These are phyloP conservation scores for Gremmenia infestans DNA, from an alignment of 2,329 filamentous ascomycete genomes.

Conservation along the genomic window DNA sequence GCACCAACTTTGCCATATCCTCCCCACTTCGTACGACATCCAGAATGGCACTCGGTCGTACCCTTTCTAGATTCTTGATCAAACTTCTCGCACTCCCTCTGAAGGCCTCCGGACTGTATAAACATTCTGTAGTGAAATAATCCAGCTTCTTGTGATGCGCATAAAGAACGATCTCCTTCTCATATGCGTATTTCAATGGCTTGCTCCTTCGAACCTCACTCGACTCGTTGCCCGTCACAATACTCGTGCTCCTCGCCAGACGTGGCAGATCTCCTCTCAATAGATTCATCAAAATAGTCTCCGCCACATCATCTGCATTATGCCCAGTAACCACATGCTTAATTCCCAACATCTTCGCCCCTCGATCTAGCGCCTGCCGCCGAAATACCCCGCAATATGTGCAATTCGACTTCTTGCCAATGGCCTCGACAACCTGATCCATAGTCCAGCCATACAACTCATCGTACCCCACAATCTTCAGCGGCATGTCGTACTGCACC, in stretches of 20 bases:
- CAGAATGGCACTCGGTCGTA: conserved; percentile 87
- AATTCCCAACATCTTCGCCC: conserved; percentile 81
- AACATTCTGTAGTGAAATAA: conserved; percentile 97
- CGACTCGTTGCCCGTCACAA: conserved; percentile 71
- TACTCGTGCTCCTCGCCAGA: conserved; percentile 81
- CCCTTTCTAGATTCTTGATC: conserved; percentile 92
- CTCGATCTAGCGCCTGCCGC: conserved; percentile 87
- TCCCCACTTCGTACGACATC: conserved; percentile 94
- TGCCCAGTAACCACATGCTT: conserved; percentile 95
- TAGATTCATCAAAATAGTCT: conserved; percentile 97
- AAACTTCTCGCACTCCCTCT: conserved; percentile 83
- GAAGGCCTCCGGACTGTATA: conserved; percentile 97
- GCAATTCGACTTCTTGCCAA: conserved; percentile 98
- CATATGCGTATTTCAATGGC: conserved; percentile 95
- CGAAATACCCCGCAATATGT: conserved; percentile 98
- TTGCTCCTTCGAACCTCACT: conserved; percentile 94
- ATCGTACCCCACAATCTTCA: conserved; percentile 89
- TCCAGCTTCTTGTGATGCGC: conserved; percentile 95
- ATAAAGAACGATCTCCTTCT: conserved; percentile 98
- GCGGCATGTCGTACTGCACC: conserved; percentile 80
- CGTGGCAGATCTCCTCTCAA: conserved; percentile 85
- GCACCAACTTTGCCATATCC: conserved; percentile 89
- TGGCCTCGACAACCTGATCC: conserved; percentile 94
- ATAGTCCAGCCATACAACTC: conserved; percentile 98
- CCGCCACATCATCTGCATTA: conserved; percentile 94